Evolutionary conservation across 2,329 filamentous ascomycete genomes (phyloP).

Genomic region (Aureobasidium melanogenum): DNA sequence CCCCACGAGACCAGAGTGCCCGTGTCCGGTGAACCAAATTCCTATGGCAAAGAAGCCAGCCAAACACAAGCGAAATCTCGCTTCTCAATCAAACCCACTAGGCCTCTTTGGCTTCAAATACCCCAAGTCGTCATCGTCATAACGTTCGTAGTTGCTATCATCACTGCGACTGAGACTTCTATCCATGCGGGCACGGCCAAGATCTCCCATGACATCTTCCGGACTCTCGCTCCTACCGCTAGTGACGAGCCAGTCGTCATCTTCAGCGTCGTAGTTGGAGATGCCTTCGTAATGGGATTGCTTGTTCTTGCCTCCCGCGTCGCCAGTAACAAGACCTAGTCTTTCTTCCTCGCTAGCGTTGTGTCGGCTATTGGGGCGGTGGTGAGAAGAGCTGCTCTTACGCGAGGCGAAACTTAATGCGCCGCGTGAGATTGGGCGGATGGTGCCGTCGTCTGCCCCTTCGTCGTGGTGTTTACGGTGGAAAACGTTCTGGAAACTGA

Average conservation of each 20-base stretch:
- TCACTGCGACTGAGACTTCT: background rate
- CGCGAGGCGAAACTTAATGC: conserved; percentile 18
- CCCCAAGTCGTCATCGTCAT: conserved; percentile 5
- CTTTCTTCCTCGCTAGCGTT: conserved; percentile 29
- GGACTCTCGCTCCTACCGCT: conserved; percentile 22
- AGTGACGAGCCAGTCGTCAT: conserved; percentile 26
- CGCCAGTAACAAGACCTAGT: conserved; percentile 28
- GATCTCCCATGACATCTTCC: conserved; percentile 19
- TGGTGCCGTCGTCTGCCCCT: conserved; percentile 19
- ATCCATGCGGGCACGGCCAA: conserved; percentile 14
- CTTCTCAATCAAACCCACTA: background rate
- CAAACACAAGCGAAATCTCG: background rate
- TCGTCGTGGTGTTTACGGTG: conserved; percentile 38
- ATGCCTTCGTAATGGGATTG: background rate
- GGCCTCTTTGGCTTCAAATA: conserved; percentile 7
- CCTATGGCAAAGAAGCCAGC: background rate
- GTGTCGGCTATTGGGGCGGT: background rate
- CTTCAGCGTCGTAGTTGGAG: conserved; percentile 6
- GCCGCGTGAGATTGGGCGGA: conserved; percentile 26
- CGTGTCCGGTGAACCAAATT: background rate
- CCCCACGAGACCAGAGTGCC: background rate
- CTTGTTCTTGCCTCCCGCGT: conserved; percentile 14
- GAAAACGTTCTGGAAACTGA: conserved; percentile 88
- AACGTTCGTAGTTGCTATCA: conserved; percentile 5
- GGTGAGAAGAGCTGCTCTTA: background rate